Conservation (phyloP, 1,284 basidiomycete genomes). For the Erythrobasidium hasegawianum region DNA sequence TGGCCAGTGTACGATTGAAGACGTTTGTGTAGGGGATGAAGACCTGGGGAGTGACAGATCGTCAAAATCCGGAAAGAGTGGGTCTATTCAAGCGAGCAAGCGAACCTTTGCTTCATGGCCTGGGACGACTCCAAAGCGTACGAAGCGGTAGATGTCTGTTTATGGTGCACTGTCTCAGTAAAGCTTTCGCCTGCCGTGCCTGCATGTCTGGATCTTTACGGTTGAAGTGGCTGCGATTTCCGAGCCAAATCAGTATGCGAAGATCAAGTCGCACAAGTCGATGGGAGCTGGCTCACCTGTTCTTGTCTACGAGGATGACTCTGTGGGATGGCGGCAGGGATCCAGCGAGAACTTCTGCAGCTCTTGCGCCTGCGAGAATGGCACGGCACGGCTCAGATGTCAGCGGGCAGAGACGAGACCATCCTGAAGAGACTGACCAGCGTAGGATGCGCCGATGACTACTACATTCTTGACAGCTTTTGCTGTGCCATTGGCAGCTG, state of each 20-base stretch:
- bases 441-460: constrained; percentile 44
- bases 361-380: constrained; percentile 37
- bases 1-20: constrained; percentile 24
- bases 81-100: neutral
- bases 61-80: neutral
- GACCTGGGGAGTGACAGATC: constrained; percentile 8
- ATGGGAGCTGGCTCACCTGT: constrained; percentile 42
- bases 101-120: constrained; percentile 43
- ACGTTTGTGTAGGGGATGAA: constrained; percentile 43
- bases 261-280: too few relatives aligned
- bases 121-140: constrained; percentile 42
- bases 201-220: constrained; percentile 45
- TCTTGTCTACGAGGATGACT: constrained; percentile 44
- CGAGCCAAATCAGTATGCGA: neutral
- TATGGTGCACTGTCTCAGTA: too few relatives aligned
- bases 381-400: constrained; percentile 1
- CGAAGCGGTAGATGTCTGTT: constrained; percentile 36
- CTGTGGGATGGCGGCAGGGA: constrained; percentile 39
- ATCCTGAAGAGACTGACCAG: constrained; percentile 34
- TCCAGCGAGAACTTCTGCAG: constrained; percentile 41
- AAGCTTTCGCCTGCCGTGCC: too few relatives aligned
- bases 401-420: neutral
- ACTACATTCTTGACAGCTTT: constrained; percentile 43
- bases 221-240: constrained; percentile 43
- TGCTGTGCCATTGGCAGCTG: neutral